Evolutionary conservation across 371 early-diverging fungal species (phyloP).

Genomic region (Umbelopsis sp.): DNA sequence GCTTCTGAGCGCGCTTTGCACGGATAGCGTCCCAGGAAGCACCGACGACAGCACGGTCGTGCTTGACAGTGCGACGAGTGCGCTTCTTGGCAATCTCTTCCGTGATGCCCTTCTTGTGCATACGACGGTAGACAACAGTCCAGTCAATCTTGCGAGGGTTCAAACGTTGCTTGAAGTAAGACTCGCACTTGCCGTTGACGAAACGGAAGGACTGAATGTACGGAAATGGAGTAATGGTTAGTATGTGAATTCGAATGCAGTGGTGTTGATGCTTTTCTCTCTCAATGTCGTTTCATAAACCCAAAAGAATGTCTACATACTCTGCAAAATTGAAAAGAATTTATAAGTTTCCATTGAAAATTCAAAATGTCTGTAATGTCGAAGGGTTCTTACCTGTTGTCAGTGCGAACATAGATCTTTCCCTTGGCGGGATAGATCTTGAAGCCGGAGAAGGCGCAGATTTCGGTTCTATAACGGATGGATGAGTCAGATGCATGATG

Average conservation of each 20-base stretch:
- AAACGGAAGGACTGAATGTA: constrained; percentile 84
- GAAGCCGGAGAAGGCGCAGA: constrained; percentile 82
- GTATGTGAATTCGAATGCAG: background rate
- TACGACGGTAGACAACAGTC: constrained; percentile 96
- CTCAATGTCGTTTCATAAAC: background rate
- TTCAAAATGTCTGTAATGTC: background rate
- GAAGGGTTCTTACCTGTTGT: constrained; percentile 67
- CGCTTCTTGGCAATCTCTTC: constrained; percentile 97
- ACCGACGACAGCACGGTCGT: constrained; percentile 95
- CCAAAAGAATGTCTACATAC: constrained; percentile 19
- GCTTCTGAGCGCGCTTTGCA: constrained; percentile 94
- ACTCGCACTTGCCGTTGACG: constrained; percentile 94
- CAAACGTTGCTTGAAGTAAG: constrained; percentile 93
- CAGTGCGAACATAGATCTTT: constrained; percentile 87
- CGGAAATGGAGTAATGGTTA: background rate
- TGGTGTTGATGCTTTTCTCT: background rate
- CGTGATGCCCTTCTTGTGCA: constrained; percentile 98
- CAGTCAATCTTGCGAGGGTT: constrained; percentile 98
- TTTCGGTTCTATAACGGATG: constrained; percentile 14
- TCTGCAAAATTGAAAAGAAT: background rate
- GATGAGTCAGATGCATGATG: constrained; percentile 12
- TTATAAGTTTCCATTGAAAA: background rate
- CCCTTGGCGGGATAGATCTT: constrained; percentile 99
- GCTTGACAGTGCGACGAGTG: constrained; percentile 92
- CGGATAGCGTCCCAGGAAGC: constrained; percentile 93